Conservation (phyloP, 202 grass and related monocot species). For the Carex arenaria region DNA sequence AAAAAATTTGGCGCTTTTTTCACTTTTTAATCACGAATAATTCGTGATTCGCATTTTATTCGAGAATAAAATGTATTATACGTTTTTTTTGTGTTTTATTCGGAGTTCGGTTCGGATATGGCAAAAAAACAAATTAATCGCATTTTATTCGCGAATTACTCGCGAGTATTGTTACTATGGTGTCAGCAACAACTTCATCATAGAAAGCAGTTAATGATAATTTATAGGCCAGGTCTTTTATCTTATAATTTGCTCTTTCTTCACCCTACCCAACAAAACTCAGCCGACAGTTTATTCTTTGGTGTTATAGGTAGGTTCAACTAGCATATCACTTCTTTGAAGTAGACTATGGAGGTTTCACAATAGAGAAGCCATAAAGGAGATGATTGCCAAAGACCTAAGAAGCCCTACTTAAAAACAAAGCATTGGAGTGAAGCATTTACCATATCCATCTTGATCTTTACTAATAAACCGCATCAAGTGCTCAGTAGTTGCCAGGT, state of each 20-base stretch:
- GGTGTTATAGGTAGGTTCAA: not conserved
- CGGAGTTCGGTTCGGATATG: too few relatives aligned
- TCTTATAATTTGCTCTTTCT: constrained; percentile 4
- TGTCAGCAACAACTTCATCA: constrained; percentile 8
- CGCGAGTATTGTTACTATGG: too few relatives aligned
- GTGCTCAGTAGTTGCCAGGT: constrained; percentile 94
- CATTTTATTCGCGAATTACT: too few relatives aligned
- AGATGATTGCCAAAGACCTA: constrained; percentile 1
- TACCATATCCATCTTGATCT: constrained; percentile 94
- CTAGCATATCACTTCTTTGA: not conserved
- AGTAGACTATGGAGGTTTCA: not conserved
- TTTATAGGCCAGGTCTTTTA: constrained; percentile 21
- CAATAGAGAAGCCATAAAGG: not conserved
- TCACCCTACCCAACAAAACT: constrained; percentile 3
- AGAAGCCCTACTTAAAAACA: not conserved
- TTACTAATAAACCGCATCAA: constrained; percentile 99
- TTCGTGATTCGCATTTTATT: too few relatives aligned
- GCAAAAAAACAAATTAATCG: too few relatives aligned
- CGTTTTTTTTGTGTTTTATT: too few relatives aligned
- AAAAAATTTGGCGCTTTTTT: too few relatives aligned
- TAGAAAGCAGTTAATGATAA: not conserved
- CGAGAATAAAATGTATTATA: too few relatives aligned
- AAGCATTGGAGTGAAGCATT: constrained; percentile 21
- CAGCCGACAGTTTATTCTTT: not conserved
- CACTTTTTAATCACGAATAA: too few relatives aligned